Percentiles rank a stretch among this genome's conserved stretches.
Evolutionary conservation across 2,329 filamentous ascomycete genomes (phyloP).

Genomic region (Epichloe brachyelytri): DNA sequence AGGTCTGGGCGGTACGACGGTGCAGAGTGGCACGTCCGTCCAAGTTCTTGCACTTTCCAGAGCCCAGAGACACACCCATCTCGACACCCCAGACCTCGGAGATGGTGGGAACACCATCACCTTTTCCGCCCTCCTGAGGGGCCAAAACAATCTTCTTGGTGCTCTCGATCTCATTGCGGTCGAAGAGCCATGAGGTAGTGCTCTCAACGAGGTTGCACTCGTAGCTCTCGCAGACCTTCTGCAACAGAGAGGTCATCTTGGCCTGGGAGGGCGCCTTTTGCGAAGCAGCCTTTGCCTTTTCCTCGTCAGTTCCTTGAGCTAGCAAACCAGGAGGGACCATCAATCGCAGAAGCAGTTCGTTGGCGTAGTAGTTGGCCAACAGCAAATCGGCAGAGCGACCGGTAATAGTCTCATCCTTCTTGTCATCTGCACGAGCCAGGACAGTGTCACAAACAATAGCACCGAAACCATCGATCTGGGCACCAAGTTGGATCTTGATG

Average conservation of each 20-base stretch:
- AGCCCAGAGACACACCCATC: slow-evolving; percentile 80
- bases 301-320: slow-evolving; percentile 74
- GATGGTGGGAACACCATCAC: slow-evolving; percentile 77
- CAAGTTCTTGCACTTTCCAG: slow-evolving; percentile 88
- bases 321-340: slow-evolving; percentile 86
- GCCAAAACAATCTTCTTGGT: slow-evolving; percentile 95
- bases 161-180: slow-evolving; percentile 93
- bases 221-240: slow-evolving; percentile 85
- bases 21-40: slow-evolving; percentile 83
- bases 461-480: slow-evolving; percentile 94
- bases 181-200: slow-evolving; percentile 95
- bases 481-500: slow-evolving; percentile 97
- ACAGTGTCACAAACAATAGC: slow-evolving; percentile 93
- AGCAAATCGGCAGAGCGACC: slow-evolving; percentile 78
- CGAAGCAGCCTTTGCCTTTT: slow-evolving; percentile 81
- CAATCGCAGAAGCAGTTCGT: slow-evolving; percentile 82
- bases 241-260: slow-evolving; percentile 75
- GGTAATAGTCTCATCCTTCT: slow-evolving; percentile 50
- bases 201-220: slow-evolving; percentile 91
- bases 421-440: slow-evolving; percentile 51
- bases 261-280: slow-evolving; percentile 74
- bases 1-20: slow-evolving; percentile 83
- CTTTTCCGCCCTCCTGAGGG: slow-evolving; percentile 75
- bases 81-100: slow-evolving; percentile 97
- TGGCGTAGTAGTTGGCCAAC: slow-evolving; percentile 85